phyloP scores from a whole-genome alignment of 306 rosid species.

The Cicer chorassanicum region DNA sequence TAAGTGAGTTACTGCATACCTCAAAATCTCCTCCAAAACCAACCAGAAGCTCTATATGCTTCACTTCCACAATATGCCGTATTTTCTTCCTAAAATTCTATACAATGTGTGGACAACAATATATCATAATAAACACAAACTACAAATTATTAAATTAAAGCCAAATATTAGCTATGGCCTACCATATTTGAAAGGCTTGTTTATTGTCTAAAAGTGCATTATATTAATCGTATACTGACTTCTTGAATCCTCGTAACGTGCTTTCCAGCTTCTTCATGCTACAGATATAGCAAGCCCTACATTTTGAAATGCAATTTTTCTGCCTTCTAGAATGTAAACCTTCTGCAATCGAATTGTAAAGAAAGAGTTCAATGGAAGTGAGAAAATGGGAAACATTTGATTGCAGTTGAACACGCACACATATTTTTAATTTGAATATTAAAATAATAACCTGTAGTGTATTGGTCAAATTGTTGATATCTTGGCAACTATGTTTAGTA shows the following conservation, averaged over 20 bases:
- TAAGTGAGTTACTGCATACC: conserved; percentile 45
- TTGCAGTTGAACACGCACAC: background rate
- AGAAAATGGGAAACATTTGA: no score
- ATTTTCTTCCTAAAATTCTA: conserved; percentile 32
- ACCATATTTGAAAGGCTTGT: conserved; percentile 40
- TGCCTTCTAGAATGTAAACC: conserved; percentile 39
- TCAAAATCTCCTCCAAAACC: conserved; percentile 45
- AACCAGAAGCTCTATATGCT: background rate
- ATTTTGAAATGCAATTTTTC: conserved; percentile 42
- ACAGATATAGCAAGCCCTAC: conserved; percentile 15
- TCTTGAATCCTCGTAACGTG: no score
- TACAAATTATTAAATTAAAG: background rate
- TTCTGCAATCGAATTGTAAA: no score
- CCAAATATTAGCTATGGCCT: background rate
- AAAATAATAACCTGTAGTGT: conserved; percentile 43
- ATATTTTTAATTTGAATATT: background rate
- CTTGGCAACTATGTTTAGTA: conserved; percentile 28
- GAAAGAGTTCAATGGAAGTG: no score
- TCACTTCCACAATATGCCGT: background rate
- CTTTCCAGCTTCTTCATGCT: no score
- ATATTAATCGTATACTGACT: no score
- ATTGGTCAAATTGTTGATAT: conserved; percentile 45
- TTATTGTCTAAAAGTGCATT: background rate
- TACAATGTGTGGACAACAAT: background rate
- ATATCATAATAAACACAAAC: background rate